phyloP scores from a whole-genome alignment of 1,284 basidiomycete genomes.

The Tilletia caries region DNA sequence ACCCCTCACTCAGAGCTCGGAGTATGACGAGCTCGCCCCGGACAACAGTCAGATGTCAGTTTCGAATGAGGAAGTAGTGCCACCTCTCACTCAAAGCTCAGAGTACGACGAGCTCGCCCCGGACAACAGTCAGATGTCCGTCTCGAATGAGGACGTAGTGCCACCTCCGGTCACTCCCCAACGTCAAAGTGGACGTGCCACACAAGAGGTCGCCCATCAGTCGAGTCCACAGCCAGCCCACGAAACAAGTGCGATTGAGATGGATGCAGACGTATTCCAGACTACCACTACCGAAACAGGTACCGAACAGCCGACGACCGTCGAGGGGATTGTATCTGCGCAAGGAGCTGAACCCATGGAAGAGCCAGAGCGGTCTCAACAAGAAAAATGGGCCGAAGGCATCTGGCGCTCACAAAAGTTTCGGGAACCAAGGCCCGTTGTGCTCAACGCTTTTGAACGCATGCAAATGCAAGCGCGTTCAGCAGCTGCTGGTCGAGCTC shows the following conservation, averaged over 20 bases:
- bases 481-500: background rate
- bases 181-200: too few relatives aligned
- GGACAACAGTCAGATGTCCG: background rate
- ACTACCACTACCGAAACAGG: too few relatives aligned
- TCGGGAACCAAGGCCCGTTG: background rate
- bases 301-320: too few relatives aligned
- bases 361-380: background rate
- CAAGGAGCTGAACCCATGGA: background rate
- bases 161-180: too few relatives aligned
- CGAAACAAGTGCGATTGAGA: too few relatives aligned
- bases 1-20: background rate
- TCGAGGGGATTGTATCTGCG: too few relatives aligned
- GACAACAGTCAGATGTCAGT: background rate
- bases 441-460: background rate
- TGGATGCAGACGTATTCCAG: too few relatives aligned
- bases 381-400: background rate
- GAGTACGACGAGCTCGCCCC: background rate
- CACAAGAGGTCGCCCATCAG: too few relatives aligned
- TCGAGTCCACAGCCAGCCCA: too few relatives aligned
- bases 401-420: conserved; percentile 7
- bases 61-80: background rate
- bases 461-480: background rate
- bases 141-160: background rate
- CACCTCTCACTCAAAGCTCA: background rate
- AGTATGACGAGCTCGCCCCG: background rate